Conservation (phyloP, 495 filamentous ascomycete species). For the Penicillium pancosmium region DNA sequence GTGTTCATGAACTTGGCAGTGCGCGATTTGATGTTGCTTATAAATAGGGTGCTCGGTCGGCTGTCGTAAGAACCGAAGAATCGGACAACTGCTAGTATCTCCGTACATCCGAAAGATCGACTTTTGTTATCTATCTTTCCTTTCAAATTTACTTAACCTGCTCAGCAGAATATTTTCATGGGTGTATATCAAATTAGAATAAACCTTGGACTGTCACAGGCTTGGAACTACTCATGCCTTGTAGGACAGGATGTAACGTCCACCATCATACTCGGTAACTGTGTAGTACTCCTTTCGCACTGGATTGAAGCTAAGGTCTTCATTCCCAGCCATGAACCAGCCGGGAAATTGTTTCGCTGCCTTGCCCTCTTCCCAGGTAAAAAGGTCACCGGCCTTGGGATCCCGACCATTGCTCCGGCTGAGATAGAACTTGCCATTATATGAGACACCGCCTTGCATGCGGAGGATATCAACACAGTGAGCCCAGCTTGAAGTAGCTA, state of each 20-base stretch:
- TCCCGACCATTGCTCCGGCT: slow-evolving; percentile 24
- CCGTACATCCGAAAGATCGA: too few species aligned
- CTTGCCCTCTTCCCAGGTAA: slow-evolving; percentile 21
- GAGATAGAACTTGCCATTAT: slow-evolving; percentile 22
- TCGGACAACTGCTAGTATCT: neutral
- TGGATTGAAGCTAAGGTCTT: slow-evolving; percentile 26
- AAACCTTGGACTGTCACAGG: too few species aligned
- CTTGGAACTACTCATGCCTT: slow-evolving; percentile 9
- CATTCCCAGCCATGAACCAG: slow-evolving; percentile 28
- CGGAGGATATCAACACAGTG: slow-evolving; percentile 24
- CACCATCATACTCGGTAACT: slow-evolving; percentile 25
- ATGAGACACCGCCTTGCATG: slow-evolving; percentile 27
- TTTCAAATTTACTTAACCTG: too few species aligned
- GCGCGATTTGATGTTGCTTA: neutral
- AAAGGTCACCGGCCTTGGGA: slow-evolving; percentile 23
- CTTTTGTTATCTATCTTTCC: too few species aligned
- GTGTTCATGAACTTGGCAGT: too few species aligned
- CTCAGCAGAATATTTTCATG: too few species aligned
- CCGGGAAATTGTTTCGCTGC: slow-evolving; percentile 4
- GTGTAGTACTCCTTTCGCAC: slow-evolving; percentile 29
- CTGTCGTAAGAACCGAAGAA: neutral
- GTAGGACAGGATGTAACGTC: slow-evolving; percentile 24
- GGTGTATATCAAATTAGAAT: too few species aligned
- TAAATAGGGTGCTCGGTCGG: slow-evolving; percentile 1
- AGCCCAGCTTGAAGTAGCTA: slow-evolving; percentile 23